These are phyloP conservation scores for Bacidia rubella DNA, from an alignment of 495 filamentous ascomycete genomes.

Conservation along the genomic window DNA sequence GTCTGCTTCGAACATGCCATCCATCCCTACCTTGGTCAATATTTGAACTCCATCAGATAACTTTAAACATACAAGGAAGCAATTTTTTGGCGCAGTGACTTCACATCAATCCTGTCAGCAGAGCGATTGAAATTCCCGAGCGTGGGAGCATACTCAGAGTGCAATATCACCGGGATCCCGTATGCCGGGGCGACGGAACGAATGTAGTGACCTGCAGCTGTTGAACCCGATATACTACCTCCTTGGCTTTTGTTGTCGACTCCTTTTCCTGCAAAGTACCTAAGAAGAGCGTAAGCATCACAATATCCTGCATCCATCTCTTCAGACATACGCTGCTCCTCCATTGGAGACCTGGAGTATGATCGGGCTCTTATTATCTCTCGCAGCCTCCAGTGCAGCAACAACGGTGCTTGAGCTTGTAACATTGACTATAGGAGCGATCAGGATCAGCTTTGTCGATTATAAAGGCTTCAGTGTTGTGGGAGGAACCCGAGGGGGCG, in stretches of 20 bases:
- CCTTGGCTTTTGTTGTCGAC: conserved; percentile 73
- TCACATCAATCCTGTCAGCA: too few species aligned
- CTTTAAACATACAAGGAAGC: too few species aligned
- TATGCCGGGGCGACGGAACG: conserved; percentile 76
- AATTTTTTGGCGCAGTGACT: conserved; percentile 91
- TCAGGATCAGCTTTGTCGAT: too few species aligned
- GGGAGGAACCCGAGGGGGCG: too few species aligned
- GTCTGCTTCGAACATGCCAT: conserved; percentile 86
- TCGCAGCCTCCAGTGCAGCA: conserved; percentile 80
- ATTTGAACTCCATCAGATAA: too few species aligned
- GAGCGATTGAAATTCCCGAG: too few species aligned
- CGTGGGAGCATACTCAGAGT: conserved; percentile 37
- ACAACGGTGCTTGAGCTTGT: conserved; percentile 86
- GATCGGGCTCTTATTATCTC: conserved; percentile 75
- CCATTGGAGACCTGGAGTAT: conserved; percentile 94
- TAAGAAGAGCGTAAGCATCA: too few species aligned
- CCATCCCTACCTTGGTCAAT: too few species aligned
- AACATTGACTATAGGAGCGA: too few species aligned
- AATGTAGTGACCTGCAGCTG: conserved; percentile 90
- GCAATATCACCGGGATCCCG: conserved; percentile 69
- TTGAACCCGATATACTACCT: conserved; percentile 73
- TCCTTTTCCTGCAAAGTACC: conserved; percentile 91
- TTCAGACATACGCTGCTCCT: conserved; percentile 78
- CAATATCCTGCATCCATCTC: too few species aligned
- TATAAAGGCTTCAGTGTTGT: too few species aligned